Evolutionary conservation across 768 basidiomycete species (phyloP).

Genomic region (Panaeolus cyanescens): DNA sequence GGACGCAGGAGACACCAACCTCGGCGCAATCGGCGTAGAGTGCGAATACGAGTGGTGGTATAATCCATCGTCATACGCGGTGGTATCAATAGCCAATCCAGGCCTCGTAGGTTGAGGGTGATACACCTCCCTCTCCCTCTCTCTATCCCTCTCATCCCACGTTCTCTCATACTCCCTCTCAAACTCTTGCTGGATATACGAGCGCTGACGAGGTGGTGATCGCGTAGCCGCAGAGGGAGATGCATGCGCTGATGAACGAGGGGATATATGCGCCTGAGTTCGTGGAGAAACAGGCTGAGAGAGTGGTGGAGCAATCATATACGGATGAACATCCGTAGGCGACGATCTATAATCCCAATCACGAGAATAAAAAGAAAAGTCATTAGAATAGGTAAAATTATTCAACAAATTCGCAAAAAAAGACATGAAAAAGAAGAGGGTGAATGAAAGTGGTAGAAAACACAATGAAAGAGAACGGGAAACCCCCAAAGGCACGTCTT

Average conservation of each 20-base stretch:
- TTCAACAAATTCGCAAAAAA: slow-evolving; percentile 10
- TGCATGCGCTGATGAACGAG: slow-evolving; percentile 35
- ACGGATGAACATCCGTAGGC: too few species aligned
- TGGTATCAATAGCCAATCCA: not conserved
- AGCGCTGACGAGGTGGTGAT: slow-evolving; percentile 4
- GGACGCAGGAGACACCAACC: too few species aligned
- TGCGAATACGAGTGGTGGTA: too few species aligned
- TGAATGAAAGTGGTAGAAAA: too few species aligned
- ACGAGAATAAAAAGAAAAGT: not conserved
- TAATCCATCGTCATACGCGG: not conserved
- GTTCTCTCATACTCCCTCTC: slow-evolving; percentile 24
- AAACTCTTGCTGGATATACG: slow-evolving; percentile 18
- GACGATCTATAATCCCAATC: too few species aligned
- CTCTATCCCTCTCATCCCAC: slow-evolving; percentile 9
- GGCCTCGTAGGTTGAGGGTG: not conserved
- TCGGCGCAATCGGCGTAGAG: too few species aligned
- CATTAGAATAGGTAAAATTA: slow-evolving; percentile 9
- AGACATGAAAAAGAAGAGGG: slow-evolving; percentile 7
- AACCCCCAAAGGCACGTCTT: not conserved
- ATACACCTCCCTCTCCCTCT: not conserved
- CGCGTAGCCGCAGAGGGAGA: slow-evolving; percentile 52
- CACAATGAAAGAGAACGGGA: too few species aligned
- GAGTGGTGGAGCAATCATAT: not conserved
- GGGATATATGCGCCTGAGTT: not conserved
- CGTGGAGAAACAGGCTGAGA: slow-evolving; percentile 7